Conservation (phyloP, 1,284 basidiomycete species). For the Apiotrichum brassicae region DNA sequence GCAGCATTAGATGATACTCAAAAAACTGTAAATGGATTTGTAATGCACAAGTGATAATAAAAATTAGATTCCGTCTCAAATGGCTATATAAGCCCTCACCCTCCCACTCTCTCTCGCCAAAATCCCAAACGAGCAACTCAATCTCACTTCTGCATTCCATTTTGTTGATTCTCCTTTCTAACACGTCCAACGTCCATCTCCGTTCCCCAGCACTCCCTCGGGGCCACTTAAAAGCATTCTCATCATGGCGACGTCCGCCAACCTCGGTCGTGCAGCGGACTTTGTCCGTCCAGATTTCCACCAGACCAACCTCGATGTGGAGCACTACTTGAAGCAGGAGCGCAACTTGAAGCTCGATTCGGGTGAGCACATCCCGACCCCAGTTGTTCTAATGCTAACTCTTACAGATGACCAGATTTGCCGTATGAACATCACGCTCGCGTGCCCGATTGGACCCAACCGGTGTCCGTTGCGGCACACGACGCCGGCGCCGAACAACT, state of each 20-base stretch:
- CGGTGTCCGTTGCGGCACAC: slow-evolving; percentile 89
- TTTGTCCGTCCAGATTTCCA: slow-evolving; percentile 83
- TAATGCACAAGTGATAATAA: background rate
- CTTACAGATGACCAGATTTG: slow-evolving; percentile 84
- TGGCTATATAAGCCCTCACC: too few species aligned
- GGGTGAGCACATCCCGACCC: slow-evolving; percentile 51
- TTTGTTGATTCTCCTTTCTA: background rate
- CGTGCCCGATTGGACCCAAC: slow-evolving; percentile 79
- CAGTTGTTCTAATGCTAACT: slow-evolving; percentile 8
- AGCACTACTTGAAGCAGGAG: slow-evolving; percentile 75
- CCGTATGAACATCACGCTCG: slow-evolving; percentile 65
- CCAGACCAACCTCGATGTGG: slow-evolving; percentile 82
- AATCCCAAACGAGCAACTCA: too few species aligned
- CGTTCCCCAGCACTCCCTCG: too few species aligned
- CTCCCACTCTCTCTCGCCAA: too few species aligned
- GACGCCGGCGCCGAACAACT: slow-evolving; percentile 74
- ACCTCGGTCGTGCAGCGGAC: slow-evolving; percentile 51
- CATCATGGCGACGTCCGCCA: slow-evolving; percentile 15
- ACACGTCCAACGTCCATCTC: background rate
- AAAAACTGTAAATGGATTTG: too few species aligned
- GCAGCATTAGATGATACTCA: too few species aligned
- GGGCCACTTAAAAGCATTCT: too few species aligned
- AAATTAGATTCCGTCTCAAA: slow-evolving; percentile 3
- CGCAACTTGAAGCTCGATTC: slow-evolving; percentile 86
- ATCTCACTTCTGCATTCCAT: background rate